Conservation (phyloP, 225 moss, liverwort and hornwort genomes). For the Marchantia paleacea region DNA sequence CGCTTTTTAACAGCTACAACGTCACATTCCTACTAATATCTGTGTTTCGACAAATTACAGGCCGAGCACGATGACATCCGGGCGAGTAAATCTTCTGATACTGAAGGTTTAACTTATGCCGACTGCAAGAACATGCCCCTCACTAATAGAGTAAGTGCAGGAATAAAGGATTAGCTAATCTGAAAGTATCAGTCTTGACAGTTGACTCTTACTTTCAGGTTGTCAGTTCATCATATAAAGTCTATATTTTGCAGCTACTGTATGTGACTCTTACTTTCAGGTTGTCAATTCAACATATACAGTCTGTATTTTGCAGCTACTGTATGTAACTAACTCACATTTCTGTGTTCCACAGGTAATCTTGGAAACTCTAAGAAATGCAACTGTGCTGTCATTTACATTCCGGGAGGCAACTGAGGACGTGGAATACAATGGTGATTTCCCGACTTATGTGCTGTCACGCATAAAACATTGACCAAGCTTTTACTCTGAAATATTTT, state of each 20-base stretch:
- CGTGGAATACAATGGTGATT: conserved; percentile 32
- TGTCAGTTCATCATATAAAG: neutral
- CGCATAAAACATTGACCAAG: too few relatives aligned
- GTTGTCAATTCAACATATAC: neutral
- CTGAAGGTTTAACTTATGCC: conserved; percentile 14
- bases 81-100: neutral
- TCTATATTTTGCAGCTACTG: neutral
- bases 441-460: too few relatives aligned
- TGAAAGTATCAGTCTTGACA: too few relatives aligned
- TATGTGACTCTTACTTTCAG: neutral
- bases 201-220: too few relatives aligned
- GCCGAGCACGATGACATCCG: conserved; percentile 36
- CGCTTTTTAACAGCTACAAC: too few relatives aligned
- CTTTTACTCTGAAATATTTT: too few relatives aligned
- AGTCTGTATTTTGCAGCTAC: neutral
- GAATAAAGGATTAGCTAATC: too few relatives aligned
- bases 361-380: conserved; percentile 34
- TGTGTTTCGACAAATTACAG: conserved; percentile 4
- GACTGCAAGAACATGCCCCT: conserved; percentile 36
- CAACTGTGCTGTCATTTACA: conserved; percentile 34
- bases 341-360: conserved; percentile 24
- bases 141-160: conserved; percentile 28
- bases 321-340: neutral
- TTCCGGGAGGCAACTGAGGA: conserved; percentile 38
- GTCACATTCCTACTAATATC: neutral